Percentiles rank a stretch among this genome's conserved stretches.
phyloP scores from a whole-genome alignment of 2,329 filamentous ascomycete species.

The Trichoderma aggressivum region DNA sequence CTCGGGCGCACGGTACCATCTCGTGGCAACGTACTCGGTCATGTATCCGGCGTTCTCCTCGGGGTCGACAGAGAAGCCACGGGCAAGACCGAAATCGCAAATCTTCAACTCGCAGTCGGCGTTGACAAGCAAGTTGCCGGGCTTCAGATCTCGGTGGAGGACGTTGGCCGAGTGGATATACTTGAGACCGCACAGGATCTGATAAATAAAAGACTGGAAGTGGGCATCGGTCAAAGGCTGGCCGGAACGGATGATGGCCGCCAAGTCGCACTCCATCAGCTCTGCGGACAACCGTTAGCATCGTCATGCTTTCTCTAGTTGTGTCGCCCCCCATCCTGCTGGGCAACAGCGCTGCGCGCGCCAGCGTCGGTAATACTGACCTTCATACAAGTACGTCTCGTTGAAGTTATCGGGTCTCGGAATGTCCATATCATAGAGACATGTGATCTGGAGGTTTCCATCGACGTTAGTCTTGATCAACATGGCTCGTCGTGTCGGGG shows the following conservation, averaged over 20 bases:
- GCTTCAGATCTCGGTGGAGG: constrained; percentile 93
- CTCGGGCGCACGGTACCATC: constrained; percentile 93
- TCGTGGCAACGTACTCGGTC: constrained; percentile 98
- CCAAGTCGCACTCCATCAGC: constrained; percentile 98
- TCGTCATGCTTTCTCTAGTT: neutral
- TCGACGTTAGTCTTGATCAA: neutral
- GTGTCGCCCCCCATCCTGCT: neutral
- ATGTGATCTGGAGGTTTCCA: constrained; percentile 73
- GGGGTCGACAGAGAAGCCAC: constrained; percentile 94
- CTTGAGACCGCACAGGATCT: constrained; percentile 97
- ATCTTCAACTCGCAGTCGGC: constrained; percentile 99
- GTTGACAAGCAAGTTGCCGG: constrained; percentile 94
- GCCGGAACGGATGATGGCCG: constrained; percentile 94
- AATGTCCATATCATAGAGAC: constrained; percentile 99
- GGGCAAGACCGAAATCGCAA: constrained; percentile 93
- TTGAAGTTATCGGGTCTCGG: constrained; percentile 97
- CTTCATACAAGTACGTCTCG: constrained; percentile 98
- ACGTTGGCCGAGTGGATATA: constrained; percentile 99
- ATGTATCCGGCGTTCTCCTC: constrained; percentile 99
- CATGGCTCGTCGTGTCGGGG: constrained; percentile 7
- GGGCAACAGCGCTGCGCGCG: neutral
- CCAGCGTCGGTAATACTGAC: constrained; percentile 47
- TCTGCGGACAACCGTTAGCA: constrained; percentile 52
- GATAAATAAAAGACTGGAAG: constrained; percentile 99
- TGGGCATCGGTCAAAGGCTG: constrained; percentile 97